phyloP scores from a whole-genome alignment of 768 basidiomycete genomes.

The Thelephora aurantiotincta region DNA sequence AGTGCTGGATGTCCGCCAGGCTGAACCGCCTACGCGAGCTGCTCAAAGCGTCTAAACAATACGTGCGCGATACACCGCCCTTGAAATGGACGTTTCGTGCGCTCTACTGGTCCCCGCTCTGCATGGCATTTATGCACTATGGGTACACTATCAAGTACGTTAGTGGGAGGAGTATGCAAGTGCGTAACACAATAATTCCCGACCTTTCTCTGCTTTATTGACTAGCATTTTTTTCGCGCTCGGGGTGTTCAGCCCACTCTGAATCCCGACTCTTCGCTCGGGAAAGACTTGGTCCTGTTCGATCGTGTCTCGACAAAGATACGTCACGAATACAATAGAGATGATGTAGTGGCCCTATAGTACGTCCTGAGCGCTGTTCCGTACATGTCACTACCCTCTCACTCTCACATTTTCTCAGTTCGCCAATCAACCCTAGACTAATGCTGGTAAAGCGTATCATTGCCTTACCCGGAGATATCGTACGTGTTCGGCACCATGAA shows the following conservation, averaged over 20 bases:
- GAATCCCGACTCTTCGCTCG: slow-evolving; percentile 53
- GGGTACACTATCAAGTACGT: slow-evolving; percentile 40
- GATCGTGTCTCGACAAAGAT: slow-evolving; percentile 32
- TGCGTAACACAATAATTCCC: slow-evolving; percentile 14
- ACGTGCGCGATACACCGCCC: neutral
- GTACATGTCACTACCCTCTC: neutral
- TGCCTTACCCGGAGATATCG: slow-evolving; percentile 45
- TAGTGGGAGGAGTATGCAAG: slow-evolving; percentile 65
- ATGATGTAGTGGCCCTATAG: slow-evolving; percentile 56
- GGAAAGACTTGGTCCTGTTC: slow-evolving; percentile 51
- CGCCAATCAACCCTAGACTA: slow-evolving; percentile 38
- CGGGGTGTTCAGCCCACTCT: slow-evolving; percentile 48
- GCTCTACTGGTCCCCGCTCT: slow-evolving; percentile 47
- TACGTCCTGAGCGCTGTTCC: slow-evolving; percentile 15
- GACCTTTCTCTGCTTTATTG: too few species aligned
- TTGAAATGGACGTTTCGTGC: slow-evolving; percentile 13
- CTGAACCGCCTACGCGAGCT: neutral
- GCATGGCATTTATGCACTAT: slow-evolving; percentile 31
- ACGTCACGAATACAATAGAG: slow-evolving; percentile 26
- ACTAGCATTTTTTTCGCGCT: neutral
- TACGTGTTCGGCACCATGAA: slow-evolving; percentile 6
- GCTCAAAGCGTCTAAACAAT: slow-evolving; percentile 2
- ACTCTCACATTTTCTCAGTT: slow-evolving; percentile 23
- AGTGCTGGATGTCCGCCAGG: neutral
- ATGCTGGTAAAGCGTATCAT: slow-evolving; percentile 54